Evolutionary conservation across 1,139 yeast genomes (phyloP).

Genomic region (Protomyces inundatus): DNA sequence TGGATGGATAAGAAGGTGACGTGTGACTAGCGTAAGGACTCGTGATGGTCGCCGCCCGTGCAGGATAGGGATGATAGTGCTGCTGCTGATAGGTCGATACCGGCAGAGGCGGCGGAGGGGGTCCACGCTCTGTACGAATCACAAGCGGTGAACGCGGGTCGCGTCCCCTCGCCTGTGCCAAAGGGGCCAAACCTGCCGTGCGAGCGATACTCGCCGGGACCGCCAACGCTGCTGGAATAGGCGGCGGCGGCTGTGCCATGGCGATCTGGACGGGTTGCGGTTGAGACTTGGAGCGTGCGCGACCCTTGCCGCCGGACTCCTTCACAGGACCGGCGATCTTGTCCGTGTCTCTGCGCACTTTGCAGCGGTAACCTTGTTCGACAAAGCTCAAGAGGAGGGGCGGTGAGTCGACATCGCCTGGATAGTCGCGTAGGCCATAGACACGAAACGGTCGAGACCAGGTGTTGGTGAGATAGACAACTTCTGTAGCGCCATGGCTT

Average conservation of each 20-base stretch:
- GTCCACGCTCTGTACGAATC: neutral
- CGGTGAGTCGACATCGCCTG: constrained; percentile 35
- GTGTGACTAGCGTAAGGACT: neutral
- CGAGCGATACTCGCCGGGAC: too few relatives aligned
- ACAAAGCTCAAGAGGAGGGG: constrained; percentile 12
- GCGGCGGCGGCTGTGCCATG: too few relatives aligned
- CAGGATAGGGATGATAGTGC: neutral
- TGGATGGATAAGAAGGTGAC: neutral
- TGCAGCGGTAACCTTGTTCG: constrained; percentile 25
- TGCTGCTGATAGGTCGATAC: too few relatives aligned
- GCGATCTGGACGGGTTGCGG: too few relatives aligned
- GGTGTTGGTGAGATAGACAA: constrained; percentile 30
- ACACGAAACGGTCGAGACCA: constrained; percentile 37
- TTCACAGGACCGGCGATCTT: neutral
- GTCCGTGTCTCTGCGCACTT: constrained; percentile 7
- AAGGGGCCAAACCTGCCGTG: too few relatives aligned
- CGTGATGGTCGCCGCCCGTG: neutral
- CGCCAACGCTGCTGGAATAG: too few relatives aligned
- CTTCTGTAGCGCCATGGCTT: neutral
- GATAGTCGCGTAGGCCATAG: constrained; percentile 40
- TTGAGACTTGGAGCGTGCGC: too few relatives aligned
- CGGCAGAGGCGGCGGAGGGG: neutral
- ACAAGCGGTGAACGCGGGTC: neutral
- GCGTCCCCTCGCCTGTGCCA: too few relatives aligned
- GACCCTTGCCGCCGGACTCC: too few relatives aligned